phyloP scores from a whole-genome alignment of 2,329 filamentous ascomycete genomes.

The Neurospora sp. region DNA sequence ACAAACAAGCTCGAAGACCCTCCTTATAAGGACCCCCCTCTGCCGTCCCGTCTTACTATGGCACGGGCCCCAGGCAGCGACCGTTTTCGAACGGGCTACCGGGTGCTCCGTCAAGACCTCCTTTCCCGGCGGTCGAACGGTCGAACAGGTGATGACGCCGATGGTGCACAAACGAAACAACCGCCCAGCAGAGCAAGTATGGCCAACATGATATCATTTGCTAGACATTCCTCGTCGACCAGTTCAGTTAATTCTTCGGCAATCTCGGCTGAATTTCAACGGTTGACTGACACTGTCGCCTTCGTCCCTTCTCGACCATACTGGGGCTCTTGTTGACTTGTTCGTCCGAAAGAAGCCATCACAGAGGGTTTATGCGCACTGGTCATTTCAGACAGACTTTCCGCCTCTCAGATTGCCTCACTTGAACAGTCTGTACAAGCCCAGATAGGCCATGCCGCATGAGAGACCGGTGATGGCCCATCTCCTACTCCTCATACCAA shows the following conservation, averaged over 20 bases:
- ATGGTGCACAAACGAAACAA: neutral
- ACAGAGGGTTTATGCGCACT: too few species aligned
- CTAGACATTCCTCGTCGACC: neutral
- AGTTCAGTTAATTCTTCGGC: too few species aligned
- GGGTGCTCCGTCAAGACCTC: neutral
- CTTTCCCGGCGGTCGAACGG: neutral
- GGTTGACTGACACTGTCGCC: neutral
- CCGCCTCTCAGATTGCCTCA: constrained; percentile 22
- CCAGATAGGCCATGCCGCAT: constrained; percentile 57
- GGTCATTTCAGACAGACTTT: too few species aligned
- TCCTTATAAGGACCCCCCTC: neutral
- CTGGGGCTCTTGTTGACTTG: neutral
- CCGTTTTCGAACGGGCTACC: neutral
- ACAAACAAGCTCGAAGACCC: neutral
- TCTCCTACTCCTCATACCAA: constrained; percentile 63
- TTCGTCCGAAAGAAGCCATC: neutral
- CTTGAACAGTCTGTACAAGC: constrained; percentile 57
- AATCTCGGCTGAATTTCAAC: neutral
- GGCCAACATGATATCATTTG: neutral
- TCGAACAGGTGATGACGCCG: neutral
- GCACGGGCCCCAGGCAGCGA: neutral
- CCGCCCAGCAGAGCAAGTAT: neutral
- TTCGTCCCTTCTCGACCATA: neutral
- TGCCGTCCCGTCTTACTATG: neutral
- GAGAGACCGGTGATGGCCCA: constrained; percentile 60